Percentiles rank a stretch among this genome's conserved stretches.
These are phyloP conservation scores for Albugo laibachii DNA, from an alignment of 352 stramenopile species.

Conservation along the genomic window DNA sequence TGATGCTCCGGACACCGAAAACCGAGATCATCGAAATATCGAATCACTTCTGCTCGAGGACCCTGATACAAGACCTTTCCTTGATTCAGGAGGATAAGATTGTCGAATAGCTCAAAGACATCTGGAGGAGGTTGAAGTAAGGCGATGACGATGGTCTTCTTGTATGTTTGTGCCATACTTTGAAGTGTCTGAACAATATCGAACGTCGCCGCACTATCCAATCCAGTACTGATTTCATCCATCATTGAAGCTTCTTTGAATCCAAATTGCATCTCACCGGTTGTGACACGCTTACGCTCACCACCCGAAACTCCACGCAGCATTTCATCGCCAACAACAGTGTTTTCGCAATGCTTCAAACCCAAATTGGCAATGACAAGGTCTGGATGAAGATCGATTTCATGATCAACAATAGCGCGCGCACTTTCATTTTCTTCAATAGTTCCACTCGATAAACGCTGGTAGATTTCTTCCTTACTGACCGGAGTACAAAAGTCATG, in stretches of 20 bases:
- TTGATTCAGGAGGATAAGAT: slow-evolving; percentile 76
- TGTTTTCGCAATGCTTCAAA: slow-evolving; percentile 23
- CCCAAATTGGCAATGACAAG: slow-evolving; percentile 20
- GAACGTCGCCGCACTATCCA: slow-evolving; percentile 24
- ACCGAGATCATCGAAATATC: slow-evolving; percentile 66
- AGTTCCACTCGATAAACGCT: slow-evolving; percentile 14
- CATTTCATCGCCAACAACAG: slow-evolving; percentile 29
- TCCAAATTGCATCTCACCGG: slow-evolving; percentile 69
- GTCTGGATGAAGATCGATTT: slow-evolving; percentile 14
- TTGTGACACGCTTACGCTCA: slow-evolving; percentile 84
- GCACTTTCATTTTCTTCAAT: slow-evolving; percentile 11
- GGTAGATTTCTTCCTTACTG: slow-evolving; percentile 11
- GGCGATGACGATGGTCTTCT: slow-evolving; percentile 38
- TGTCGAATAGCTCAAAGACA: slow-evolving; percentile 84
- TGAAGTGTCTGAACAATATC: slow-evolving; percentile 20
- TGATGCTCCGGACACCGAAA: slow-evolving; percentile 23
- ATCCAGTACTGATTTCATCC: slow-evolving; percentile 30
- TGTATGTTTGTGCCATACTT: slow-evolving; percentile 16
- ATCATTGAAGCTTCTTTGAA: slow-evolving; percentile 21
- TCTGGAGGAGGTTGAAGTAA: slow-evolving; percentile 81
- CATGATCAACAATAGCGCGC: slow-evolving; percentile 11
- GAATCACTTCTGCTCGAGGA: slow-evolving; percentile 28
- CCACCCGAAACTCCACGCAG: slow-evolving; percentile 58
- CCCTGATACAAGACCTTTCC: slow-evolving; percentile 78
- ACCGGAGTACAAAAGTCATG: slow-evolving; percentile 47